Conservation (phyloP, 108 stramenopile genomes). For the Schizochytrium sp. region DNA sequence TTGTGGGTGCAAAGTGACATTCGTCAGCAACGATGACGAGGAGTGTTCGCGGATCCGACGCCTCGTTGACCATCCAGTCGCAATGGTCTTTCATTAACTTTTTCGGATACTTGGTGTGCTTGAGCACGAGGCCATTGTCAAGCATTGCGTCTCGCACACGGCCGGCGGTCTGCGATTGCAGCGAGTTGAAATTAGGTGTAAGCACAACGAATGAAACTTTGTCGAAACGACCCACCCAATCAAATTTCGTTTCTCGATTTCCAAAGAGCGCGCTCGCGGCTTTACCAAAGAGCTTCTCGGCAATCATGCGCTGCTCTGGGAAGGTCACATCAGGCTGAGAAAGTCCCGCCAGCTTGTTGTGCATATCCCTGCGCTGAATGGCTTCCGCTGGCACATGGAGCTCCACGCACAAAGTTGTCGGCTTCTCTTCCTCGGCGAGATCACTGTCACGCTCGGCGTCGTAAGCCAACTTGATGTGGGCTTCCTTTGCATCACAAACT, state of each 20-base stretch:
- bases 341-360: too few species aligned
- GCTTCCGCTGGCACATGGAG: too few species aligned
- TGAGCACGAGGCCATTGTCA: background rate
- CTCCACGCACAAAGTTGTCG: too few species aligned
- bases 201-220: background rate
- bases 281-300: background rate
- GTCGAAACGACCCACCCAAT: background rate
- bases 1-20: background rate
- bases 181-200: background rate
- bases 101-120: background rate
- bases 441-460: too few species aligned
- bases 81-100: background rate
- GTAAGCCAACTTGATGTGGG: too few species aligned
- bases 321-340: background rate
- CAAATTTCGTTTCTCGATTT: background rate
- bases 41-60: background rate
- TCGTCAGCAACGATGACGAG: background rate
- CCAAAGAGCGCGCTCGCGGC: background rate
- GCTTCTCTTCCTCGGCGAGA: too few species aligned
- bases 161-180: background rate
- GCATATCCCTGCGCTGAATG: too few species aligned
- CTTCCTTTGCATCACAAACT: too few species aligned
- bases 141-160: background rate
- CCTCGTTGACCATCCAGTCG: background rate
- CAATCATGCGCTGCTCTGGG: background rate